These are phyloP conservation scores for Botrytis aclada DNA, from an alignment of 2,329 filamentous ascomycete species.

Conservation along the genomic window DNA sequence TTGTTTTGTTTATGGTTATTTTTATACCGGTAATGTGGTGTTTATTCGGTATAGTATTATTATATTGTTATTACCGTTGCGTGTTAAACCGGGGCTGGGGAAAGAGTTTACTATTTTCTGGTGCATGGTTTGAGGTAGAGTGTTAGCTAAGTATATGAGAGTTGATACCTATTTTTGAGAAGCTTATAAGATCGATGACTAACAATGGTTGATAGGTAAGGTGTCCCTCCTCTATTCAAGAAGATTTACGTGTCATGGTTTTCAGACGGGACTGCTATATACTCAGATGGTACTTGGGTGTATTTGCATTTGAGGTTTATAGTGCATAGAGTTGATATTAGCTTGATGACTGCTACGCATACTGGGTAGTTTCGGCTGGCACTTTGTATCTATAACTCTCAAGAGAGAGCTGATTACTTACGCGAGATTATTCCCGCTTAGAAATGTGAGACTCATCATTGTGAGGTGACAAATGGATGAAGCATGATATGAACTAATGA, in stretches of 20 bases:
- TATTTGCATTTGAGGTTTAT: fast-evolving
- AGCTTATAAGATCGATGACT: neutral
- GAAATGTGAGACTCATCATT: neutral
- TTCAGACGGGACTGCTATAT: neutral
- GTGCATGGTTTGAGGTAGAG: neutral
- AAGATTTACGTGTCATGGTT: neutral
- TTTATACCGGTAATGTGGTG: too few species aligned
- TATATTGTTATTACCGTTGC: neutral
- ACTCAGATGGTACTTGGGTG: neutral
- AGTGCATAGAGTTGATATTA: neutral
- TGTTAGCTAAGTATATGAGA: too few species aligned
- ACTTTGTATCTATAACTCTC: neutral
- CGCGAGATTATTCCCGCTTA: neutral
- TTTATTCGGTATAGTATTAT: neutral
- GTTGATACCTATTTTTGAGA: neutral
- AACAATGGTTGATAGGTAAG: neutral
- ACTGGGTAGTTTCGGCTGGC: neutral
- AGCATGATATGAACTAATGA: neutral
- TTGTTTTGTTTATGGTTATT: neutral
- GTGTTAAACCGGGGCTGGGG: neutral
- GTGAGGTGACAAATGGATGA: neutral
- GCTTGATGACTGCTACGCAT: neutral
- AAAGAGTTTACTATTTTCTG: neutral
- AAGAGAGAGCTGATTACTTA: neutral
- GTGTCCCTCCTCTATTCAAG: neutral